phyloP scores from a whole-genome alignment of 345 rosid genomes.

The Camelina neglecta region DNA sequence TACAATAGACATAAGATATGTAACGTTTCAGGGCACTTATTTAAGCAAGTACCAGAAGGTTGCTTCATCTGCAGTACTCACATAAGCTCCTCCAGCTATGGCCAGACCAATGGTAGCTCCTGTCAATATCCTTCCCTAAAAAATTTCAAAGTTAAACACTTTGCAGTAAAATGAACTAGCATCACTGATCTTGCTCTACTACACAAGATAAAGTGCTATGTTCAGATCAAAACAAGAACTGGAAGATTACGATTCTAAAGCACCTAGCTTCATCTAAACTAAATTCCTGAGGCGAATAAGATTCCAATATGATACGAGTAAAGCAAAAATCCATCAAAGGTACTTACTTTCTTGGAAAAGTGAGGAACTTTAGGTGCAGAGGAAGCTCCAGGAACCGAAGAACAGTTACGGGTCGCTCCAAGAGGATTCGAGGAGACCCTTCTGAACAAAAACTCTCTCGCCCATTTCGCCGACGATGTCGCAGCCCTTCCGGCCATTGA shows the following conservation, averaged over 20 bases:
- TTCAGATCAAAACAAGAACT: constrained; percentile 1
- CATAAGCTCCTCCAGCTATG: constrained; percentile 64
- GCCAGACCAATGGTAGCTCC: constrained; percentile 85
- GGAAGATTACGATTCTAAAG: no score
- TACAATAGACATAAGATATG: constrained; percentile 10
- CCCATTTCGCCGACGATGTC: constrained; percentile 45
- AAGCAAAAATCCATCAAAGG: constrained; percentile 14
- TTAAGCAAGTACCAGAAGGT: constrained; percentile 79
- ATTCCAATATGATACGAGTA: constrained; percentile 11
- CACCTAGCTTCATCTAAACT: background rate
- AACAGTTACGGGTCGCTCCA: constrained; percentile 52
- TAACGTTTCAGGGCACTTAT: constrained; percentile 23
- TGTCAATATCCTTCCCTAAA: constrained; percentile 78
- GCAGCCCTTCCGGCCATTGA: constrained; percentile 59
- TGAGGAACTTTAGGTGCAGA: constrained; percentile 74
- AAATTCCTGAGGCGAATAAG: constrained; percentile 5
- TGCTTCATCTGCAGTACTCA: constrained; percentile 75
- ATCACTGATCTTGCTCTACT: constrained; percentile 17
- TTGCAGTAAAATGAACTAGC: background rate
- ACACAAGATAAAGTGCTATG: background rate
- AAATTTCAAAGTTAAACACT: constrained; percentile 17
- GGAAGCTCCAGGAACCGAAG: constrained; percentile 55
- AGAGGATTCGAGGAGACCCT: constrained; percentile 49
- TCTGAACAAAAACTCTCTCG: constrained; percentile 47
- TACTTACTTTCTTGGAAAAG: constrained; percentile 68